Conservation (phyloP, 1,139 yeast species). For the Nakaseomyces delphensis region DNA sequence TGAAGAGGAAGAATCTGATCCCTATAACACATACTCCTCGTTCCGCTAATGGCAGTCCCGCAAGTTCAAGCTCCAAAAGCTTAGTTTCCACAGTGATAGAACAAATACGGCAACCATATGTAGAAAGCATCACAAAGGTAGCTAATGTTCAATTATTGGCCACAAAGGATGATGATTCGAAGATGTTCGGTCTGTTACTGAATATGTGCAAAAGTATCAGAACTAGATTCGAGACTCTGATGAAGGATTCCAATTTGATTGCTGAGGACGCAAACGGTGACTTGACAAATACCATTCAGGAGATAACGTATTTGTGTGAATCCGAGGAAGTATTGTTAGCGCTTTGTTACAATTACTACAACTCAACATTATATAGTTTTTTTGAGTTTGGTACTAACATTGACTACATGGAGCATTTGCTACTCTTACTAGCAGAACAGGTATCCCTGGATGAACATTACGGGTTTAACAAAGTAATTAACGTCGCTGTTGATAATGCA, state of each 20-base stretch:
- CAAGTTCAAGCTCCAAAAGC: constrained; percentile 14
- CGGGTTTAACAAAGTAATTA: constrained; percentile 20
- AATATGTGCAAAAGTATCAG: constrained; percentile 18
- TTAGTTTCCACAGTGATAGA: constrained; percentile 16
- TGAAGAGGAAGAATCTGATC: constrained; percentile 14
- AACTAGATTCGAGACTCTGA: constrained; percentile 15
- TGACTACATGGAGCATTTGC: constrained; percentile 24
- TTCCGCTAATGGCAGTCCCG: constrained; percentile 12
- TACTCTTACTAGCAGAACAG: constrained; percentile 20
- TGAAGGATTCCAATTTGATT: constrained; percentile 13
- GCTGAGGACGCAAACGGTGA: background rate
- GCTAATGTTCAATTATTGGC: constrained; percentile 12
- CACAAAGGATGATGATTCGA: constrained; percentile 17
- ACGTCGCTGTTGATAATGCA: constrained; percentile 21
- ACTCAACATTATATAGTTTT: constrained; percentile 19
- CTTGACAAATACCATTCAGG: background rate
- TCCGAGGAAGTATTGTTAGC: constrained; percentile 21
- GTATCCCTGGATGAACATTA: constrained; percentile 20
- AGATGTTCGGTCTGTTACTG: constrained; percentile 20
- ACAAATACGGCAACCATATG: constrained; percentile 23
- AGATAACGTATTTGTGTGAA: constrained; percentile 16
- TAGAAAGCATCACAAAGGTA: constrained; percentile 16
- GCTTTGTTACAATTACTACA: constrained; percentile 20
- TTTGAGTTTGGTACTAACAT: constrained; percentile 16
- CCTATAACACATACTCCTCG: constrained; percentile 10